These are phyloP conservation scores for Gracilaria gracilis DNA, from an alignment of 23 red algal genomes.

Conservation along the genomic window DNA sequence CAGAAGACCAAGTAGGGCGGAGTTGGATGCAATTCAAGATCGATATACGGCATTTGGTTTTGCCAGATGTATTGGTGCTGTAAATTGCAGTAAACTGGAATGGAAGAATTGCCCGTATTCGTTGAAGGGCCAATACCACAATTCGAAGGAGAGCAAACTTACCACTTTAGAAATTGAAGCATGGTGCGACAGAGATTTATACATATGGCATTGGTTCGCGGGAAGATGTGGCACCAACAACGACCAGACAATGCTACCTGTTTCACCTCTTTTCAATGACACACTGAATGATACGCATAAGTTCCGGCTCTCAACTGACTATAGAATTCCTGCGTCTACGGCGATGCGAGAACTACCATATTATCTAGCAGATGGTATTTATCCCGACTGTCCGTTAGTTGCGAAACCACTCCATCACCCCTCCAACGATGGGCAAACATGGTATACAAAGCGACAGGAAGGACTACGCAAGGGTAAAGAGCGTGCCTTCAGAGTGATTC, in stretches of 20 bases:
- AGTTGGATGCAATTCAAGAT: slow-evolving; percentile 5
- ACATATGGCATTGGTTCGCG: slow-evolving; percentile 51
- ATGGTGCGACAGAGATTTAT: slow-evolving; percentile 48
- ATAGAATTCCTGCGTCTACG: background rate
- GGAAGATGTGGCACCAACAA: slow-evolving; percentile 45
- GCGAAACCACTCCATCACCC: background rate
- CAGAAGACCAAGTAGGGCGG: background rate
- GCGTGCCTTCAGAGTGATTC: background rate
- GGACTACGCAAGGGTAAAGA: background rate
- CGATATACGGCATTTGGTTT: slow-evolving; percentile 6
- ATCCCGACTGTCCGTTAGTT: slow-evolving; percentile 28
- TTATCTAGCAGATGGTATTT: slow-evolving; percentile 9
- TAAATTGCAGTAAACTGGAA: slow-evolving; percentile 30
- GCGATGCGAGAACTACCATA: slow-evolving; percentile 19
- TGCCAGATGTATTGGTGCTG: slow-evolving; percentile 27
- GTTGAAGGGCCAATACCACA: slow-evolving; percentile 28
- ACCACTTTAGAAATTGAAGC: slow-evolving; percentile 36
- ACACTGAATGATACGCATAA: slow-evolving; percentile 48
- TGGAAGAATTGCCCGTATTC: slow-evolving; percentile 47
- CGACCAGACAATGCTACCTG: slow-evolving; percentile 29
- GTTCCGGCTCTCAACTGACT: slow-evolving; percentile 13
- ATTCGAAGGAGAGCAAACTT: slow-evolving; percentile 34
- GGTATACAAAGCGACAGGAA: background rate
- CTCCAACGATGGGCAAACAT: background rate
- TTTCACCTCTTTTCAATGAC: slow-evolving; percentile 28